Evolutionary conservation across 192 early-diverging fungal genomes (phyloP), one percentile per base, ranked within the genome.

Genomic region (Coemansia reversa): DNA sequence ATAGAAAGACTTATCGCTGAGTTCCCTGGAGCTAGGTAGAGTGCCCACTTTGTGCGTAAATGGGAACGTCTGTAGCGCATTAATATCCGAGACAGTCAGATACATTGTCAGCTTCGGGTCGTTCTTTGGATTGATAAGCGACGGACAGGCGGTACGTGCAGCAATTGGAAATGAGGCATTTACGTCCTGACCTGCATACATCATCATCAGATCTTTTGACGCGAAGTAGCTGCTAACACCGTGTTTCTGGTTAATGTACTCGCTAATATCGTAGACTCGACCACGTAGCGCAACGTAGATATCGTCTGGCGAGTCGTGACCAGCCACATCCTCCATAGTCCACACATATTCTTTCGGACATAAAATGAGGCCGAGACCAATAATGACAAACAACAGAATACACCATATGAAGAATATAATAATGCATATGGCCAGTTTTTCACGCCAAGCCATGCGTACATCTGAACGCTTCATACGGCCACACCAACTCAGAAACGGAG

Each of bases 371-470:
- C 91, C 90, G 25, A 91, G 83, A 0, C 89, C 92, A 47, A 93
- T 85, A 54, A 98, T 93, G 67, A 94, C 84, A 75, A 98, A 98
- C 39, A 96, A 83, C 25, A 94, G 83, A n/a, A 85, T 64, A 20
- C 75, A 86, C 50, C 92, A 95, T 57, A 93, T 82, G 19, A 93
- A 75, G 58, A 91, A 86, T 45, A 98, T 95, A 65, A 97, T 70
- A 22, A 93, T 77, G 77, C 92, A 94, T 19, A 98, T 83, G 0
- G 89, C 86, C 14, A 92, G 81, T 72, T 98, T 98, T 77, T 98
- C 96, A 29, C 95, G 84, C 94, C 93, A 98, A 14, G 95, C 95
- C 93, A 95, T 95, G 39, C 87, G 91, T 48, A 98, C 86, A 73
- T 98, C 94, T 30, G 90, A 81, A 27, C 94, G 87, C 70, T 88